Percentiles rank a stretch among this genome's conserved stretches.
phyloP scores from a whole-genome alignment of 768 basidiomycete genomes.

The Sarcomyxa edulis region DNA sequence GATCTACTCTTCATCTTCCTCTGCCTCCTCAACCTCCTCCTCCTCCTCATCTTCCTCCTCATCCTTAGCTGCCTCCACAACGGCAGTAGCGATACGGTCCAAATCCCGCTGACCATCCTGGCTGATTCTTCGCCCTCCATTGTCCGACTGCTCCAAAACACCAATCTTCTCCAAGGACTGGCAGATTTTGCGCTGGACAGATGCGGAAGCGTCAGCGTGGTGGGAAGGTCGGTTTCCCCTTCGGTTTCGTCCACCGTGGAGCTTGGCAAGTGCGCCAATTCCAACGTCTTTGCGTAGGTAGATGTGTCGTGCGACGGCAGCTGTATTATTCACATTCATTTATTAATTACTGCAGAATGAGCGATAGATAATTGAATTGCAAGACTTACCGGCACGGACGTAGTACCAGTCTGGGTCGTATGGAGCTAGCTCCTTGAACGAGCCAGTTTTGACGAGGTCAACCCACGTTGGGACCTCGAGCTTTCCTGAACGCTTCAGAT shows the following conservation, averaged over 20 bases:
- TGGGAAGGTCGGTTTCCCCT: conserved; percentile 97
- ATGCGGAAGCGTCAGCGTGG: conserved; percentile 81
- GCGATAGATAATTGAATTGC: background rate
- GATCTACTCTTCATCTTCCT: conserved; percentile 56
- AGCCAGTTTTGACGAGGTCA: conserved; percentile 96
- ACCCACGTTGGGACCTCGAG: conserved; percentile 99
- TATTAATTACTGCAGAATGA: conserved; percentile 1
- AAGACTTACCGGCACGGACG: conserved; percentile 84
- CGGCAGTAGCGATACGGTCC: conserved; percentile 89
- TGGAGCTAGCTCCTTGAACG: conserved; percentile 96
- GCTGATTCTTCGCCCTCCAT: conserved; percentile 92
- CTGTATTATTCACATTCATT: conserved; percentile 31
- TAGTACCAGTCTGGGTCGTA: conserved; percentile 99
- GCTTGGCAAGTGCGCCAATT: conserved; percentile 89
- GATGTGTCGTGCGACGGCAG: conserved; percentile 97
- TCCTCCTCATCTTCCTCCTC: conserved; percentile 74
- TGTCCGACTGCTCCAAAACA: conserved; percentile 88
- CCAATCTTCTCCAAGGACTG: conserved; percentile 99
- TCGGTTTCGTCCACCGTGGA: conserved; percentile 93
- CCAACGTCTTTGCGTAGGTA: conserved; percentile 98
- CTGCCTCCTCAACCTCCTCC: conserved; percentile 61
- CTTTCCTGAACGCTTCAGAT: conserved; percentile 97
- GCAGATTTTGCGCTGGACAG: conserved; percentile 92
- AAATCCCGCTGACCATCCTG: conserved; percentile 97
- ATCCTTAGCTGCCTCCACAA: conserved; percentile 73